Base-by-base conservation (phyloP, 495 filamentous ascomycete genomes). In the Podospora bellae-mahoneyi region DNA sequence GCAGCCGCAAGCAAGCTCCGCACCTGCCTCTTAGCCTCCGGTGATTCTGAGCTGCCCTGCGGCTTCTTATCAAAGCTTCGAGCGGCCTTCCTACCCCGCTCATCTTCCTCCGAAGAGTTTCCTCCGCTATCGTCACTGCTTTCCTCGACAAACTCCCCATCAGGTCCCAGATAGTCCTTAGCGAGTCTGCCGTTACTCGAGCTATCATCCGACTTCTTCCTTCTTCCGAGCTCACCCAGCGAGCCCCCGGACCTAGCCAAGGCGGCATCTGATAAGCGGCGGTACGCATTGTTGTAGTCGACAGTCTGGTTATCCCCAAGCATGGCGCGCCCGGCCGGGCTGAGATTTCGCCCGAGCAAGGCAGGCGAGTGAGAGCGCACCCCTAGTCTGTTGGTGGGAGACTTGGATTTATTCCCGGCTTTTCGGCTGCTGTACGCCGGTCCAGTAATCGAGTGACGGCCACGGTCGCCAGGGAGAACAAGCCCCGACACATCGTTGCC, bases 151-250 rank as follows among this genome's bases (percentile, higher is more conserved):
- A 88, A 77, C 54, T 88, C 90, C 19, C 86, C 87, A 68, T 91
- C 89, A 61, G 81, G 81, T 58, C 81, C 75, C 15, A 87, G 80
- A 63, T 91, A 87, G 72, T 94, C 92, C 75, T 92, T 94, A 65
- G 88, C 84, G 66, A 96, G 76, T 59, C 92, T 85, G 64, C 86
- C 86, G 44, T 83, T 85, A 0, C 81, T 85, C 19, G 79, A 78
- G 18, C 68, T 32, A 62, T 77, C 78, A 28, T 81, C 78, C 20
- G 75, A 70, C 67, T 67, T 77, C 68, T 82, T 86, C 80, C 68
- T 73, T 75, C 73, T 73, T n/a, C 81, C 80, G 20, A 89, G 78
- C 32, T 79, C 79, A 7, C 85, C 80, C 13, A 91, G 76, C 28
- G 73, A 83, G 9, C 87, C 87, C 20, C 84, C 79, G 5, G 84